Percentiles rank a stretch among this genome's conserved stretches.
Conservation (phyloP, 148 eudicot species). For the Silene uniflora region DNA sequence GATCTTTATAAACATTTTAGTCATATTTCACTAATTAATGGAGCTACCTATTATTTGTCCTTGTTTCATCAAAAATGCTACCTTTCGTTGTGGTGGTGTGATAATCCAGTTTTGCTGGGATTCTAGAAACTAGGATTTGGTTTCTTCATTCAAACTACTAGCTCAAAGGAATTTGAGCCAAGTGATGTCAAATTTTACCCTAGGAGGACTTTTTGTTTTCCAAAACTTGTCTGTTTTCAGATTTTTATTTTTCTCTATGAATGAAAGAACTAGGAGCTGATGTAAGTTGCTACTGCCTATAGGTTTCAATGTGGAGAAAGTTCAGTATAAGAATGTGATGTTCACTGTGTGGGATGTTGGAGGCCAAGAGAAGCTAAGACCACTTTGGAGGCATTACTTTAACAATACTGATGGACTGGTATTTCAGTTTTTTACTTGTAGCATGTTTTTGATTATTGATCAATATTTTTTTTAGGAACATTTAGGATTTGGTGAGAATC, state of each 20-base stretch:
- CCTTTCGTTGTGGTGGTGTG: not conserved
- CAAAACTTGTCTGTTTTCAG: not conserved
- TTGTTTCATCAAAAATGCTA: not conserved
- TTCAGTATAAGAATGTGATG: conserved; percentile 94
- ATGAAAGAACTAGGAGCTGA: not conserved
- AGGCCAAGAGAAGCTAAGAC: conserved; percentile 95
- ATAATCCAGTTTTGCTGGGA: not conserved
- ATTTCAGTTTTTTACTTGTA: conserved; percentile 14
- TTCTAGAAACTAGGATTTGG: not conserved
- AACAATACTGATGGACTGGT: conserved; percentile 98
- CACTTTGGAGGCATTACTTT: conserved; percentile 99
- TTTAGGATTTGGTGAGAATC: not conserved
- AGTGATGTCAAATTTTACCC: not conserved
- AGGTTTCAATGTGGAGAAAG: conserved; percentile 99
- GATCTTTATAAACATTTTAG: not conserved
- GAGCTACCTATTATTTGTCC: not conserved
- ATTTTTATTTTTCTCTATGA: not conserved
- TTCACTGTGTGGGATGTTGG: conserved; percentile 99
- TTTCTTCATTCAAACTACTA: not conserved
- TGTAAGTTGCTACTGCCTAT: conserved; percentile 14
- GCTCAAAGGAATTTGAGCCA: not conserved
- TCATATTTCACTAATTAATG: not conserved
- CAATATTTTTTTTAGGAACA: not conserved
- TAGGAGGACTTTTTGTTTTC: not conserved
- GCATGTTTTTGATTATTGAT: not conserved